Base-by-base conservation (phyloP, 257 asterid genomes). In the Nicotiana sylvestris region DNA sequence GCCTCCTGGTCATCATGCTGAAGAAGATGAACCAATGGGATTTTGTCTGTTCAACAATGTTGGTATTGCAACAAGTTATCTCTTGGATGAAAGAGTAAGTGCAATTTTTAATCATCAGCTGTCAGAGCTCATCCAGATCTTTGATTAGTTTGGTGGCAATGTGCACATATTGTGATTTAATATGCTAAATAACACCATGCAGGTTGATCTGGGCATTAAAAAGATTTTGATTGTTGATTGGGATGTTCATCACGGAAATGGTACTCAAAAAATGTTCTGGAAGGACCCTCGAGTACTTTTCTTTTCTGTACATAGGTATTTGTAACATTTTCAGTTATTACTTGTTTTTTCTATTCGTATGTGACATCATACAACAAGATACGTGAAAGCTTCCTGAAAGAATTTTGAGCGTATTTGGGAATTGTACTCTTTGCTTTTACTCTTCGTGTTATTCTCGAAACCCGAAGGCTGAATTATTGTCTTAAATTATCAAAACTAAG, bases 1-100 rank as follows among this genome's bases (percentile, higher is more conserved):
- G 87, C 99, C 99, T 80, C 99, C 99, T 12, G 98, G 99, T 21
- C 99, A 96, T 90, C 99, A 96, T 84, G 99, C 99, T 3, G 98
- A 94, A 87, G 86, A 84, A 89, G 82, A 77, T 74, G 90, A 90
- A 83, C 97, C 98, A 17, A 96, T 94, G 99, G 99, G 99, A 43
- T 96, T 96, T 90, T 96, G 99, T 88, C 87, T 93, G 53, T 92
- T 85, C 88, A 96, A 94, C 89, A 96, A 94, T 83, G 98, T 96
- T 82, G 98, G 91, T 82, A 78, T 94, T 89, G 98, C 98, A 2
- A 83, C 98, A 56, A 91, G 93, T 84, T 87, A 77, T 86, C 89
- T 96, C 58, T 86, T 96, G 89, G 88, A 94, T 86, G 94, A 90
- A 84, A 90, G 93, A 83, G 99, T 96, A 86, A 88, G 99, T 49